Conservation (phyloP, 2,329 filamentous ascomycete species). For the Aspergillus neotritici region DNA sequence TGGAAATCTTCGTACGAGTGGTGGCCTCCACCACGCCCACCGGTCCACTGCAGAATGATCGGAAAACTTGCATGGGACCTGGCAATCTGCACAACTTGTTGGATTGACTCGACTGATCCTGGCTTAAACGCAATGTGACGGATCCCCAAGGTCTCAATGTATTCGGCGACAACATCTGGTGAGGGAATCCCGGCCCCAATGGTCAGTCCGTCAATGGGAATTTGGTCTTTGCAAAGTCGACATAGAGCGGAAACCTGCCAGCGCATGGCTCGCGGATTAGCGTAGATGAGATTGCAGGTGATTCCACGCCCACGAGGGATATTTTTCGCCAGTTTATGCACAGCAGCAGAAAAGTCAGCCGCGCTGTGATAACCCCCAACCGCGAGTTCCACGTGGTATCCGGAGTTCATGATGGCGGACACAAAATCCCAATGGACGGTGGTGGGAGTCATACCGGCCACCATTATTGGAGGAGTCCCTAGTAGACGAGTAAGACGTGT, state of each 20-base stretch:
- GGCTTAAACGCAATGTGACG: conserved; percentile 96
- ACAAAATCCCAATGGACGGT: conserved; percentile 72
- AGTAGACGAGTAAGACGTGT: conserved; percentile 91
- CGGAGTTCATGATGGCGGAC: conserved; percentile 49
- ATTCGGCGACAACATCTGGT: conserved; percentile 86
- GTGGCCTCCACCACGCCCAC: conserved; percentile 86
- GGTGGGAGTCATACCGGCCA: conserved; percentile 88
- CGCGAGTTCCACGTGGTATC: conserved; percentile 44
- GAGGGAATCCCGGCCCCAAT: conserved; percentile 92
- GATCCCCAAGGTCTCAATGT: conserved; percentile 84
- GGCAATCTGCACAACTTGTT: conserved; percentile 84
- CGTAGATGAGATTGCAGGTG: conserved; percentile 51
- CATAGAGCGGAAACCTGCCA: conserved; percentile 51
- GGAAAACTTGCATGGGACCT: conserved; percentile 92
- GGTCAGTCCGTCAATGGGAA: conserved; percentile 82
- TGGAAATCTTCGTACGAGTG: conserved; percentile 97
- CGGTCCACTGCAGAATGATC: conserved; percentile 91
- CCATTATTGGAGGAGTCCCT: conserved; percentile 79
- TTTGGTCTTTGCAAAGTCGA: conserved; percentile 62
- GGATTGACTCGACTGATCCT: conserved; percentile 80
- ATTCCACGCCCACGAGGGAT: conserved; percentile 63
- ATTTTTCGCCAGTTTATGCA: conserved; percentile 45
- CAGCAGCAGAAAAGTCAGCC: conserved; percentile 41
- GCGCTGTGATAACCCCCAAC: conserved; percentile 48
- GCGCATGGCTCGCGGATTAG: conserved; percentile 47